phyloP scores from a whole-genome alignment of 345 rosid genomes.

The Aurinia saxatilis region DNA sequence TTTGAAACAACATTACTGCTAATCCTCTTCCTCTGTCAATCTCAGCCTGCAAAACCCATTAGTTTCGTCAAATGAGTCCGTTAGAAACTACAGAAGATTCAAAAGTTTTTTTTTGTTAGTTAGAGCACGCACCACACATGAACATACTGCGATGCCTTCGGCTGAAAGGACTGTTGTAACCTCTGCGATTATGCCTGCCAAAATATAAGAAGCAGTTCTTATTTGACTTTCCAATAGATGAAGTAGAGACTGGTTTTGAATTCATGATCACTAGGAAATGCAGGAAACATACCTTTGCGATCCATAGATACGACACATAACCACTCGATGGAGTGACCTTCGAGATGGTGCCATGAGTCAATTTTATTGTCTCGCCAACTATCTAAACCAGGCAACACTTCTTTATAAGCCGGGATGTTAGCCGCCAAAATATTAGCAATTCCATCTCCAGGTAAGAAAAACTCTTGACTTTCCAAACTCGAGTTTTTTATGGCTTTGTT shows the following conservation, averaged over 20 bases:
- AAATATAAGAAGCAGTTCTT: not conserved
- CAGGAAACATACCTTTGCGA: constrained; percentile 53
- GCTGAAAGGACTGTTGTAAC: constrained; percentile 67
- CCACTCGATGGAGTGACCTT: constrained; percentile 92
- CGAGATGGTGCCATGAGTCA: constrained; percentile 84
- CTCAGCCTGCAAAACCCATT: constrained; percentile 52
- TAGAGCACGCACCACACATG: constrained; percentile 66
- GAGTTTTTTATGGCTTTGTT: constrained; percentile 49
- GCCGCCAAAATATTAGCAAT: constrained; percentile 59
- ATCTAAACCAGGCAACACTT: constrained; percentile 78
- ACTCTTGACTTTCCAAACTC: constrained; percentile 36
- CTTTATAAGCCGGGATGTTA: constrained; percentile 56
- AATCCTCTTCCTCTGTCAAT: constrained; percentile 84
- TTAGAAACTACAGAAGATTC: not conserved
- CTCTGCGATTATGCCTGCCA: constrained; percentile 84
- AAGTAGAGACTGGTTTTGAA: not conserved
- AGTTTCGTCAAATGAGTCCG: not conserved
- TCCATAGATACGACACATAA: constrained; percentile 79
- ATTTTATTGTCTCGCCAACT: constrained; percentile 89
- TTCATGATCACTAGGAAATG: not conserved
- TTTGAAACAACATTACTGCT: constrained; percentile 85
- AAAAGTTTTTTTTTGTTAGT: not conserved
- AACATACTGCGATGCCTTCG: constrained; percentile 62
- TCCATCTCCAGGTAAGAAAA: constrained; percentile 53
- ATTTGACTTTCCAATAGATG: not conserved